Percentiles rank a stretch among this genome's conserved stretches.
Conservation (phyloP, 179 eudicot genomes). For the Spergularia azorica region DNA sequence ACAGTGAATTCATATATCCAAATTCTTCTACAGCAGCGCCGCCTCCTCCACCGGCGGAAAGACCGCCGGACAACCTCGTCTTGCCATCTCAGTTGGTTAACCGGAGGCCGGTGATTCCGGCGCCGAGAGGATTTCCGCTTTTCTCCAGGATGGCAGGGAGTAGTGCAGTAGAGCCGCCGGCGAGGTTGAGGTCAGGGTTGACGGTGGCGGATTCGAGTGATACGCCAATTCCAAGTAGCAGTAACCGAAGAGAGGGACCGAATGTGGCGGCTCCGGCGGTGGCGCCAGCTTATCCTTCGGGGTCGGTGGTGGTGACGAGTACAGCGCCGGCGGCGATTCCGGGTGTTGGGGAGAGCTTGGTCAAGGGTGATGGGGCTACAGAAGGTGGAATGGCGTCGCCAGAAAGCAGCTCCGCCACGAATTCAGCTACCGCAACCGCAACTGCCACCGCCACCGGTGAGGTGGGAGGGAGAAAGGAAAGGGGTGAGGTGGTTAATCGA, state of each 20-base stretch:
- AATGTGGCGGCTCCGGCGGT: slow-evolving; percentile 5
- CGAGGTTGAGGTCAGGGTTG: slow-evolving; percentile 27
- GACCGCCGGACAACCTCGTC: not conserved
- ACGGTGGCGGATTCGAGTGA: slow-evolving; percentile 57
- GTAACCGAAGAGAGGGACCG: not conserved
- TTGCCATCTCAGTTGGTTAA: not conserved
- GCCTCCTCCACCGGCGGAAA: not conserved
- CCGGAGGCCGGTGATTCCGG: not conserved
- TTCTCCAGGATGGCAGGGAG: slow-evolving; percentile 37
- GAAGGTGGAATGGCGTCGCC: slow-evolving; percentile 40
- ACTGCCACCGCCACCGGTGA: slow-evolving; percentile 20
- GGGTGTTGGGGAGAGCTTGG: slow-evolving; percentile 15
- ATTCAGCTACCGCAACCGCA: slow-evolving; percentile 22
- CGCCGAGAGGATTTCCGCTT: slow-evolving; percentile 31
- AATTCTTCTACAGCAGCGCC: slow-evolving; percentile 26
- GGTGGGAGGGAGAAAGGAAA: not conserved
- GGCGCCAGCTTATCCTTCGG: not conserved
- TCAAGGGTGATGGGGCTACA: slow-evolving; percentile 22
- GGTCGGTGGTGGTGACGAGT: slow-evolving; percentile 1
- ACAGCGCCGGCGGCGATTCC: not conserved
- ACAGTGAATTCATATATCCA: slow-evolving; percentile 41
- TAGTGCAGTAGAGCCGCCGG: slow-evolving; percentile 15
- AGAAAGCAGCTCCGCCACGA: slow-evolving; percentile 15
- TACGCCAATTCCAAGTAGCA: slow-evolving; percentile 20
- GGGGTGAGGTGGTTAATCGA: slow-evolving; percentile 27